Conservation (phyloP, 345 rosid genomes). For the Boechera stricta region DNA sequence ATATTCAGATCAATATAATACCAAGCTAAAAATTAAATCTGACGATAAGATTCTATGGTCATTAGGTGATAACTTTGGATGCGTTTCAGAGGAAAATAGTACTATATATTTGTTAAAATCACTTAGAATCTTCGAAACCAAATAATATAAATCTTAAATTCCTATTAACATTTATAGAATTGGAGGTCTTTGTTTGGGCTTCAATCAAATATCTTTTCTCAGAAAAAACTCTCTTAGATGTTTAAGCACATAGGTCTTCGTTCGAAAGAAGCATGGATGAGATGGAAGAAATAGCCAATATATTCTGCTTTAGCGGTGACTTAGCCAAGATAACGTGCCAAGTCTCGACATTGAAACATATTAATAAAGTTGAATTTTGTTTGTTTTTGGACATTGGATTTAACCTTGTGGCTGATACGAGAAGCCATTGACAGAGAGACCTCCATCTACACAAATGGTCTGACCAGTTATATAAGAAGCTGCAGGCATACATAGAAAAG, state of each 20-base stretch:
- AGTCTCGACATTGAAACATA: constrained; percentile 13
- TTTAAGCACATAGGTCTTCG: neutral
- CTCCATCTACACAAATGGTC: constrained; percentile 63
- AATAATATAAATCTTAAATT: neutral
- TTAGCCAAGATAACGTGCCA: neutral
- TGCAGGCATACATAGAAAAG: constrained; percentile 64
- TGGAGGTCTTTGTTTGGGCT: too few species aligned
- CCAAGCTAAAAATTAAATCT: neutral
- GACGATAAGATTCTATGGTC: neutral
- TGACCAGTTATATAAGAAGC: constrained; percentile 75
- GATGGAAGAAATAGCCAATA: neutral
- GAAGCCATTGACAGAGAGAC: constrained; percentile 55
- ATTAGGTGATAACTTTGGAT: neutral
- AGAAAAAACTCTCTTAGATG: neutral
- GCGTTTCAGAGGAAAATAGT: neutral
- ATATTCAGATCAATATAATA: too few species aligned
- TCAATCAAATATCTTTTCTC: neutral
- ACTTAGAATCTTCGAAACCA: neutral
- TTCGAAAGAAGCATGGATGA: neutral
- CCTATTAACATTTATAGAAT: too few species aligned
- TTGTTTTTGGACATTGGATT: constrained; percentile 2
- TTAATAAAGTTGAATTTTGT: neutral
- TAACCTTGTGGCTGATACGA: constrained; percentile 34
- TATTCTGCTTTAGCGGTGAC: neutral
- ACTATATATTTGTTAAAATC: neutral